Base-by-base conservation (phyloP, 352 stramenopile species). In the Pseudoperonospora humuli region DNA sequence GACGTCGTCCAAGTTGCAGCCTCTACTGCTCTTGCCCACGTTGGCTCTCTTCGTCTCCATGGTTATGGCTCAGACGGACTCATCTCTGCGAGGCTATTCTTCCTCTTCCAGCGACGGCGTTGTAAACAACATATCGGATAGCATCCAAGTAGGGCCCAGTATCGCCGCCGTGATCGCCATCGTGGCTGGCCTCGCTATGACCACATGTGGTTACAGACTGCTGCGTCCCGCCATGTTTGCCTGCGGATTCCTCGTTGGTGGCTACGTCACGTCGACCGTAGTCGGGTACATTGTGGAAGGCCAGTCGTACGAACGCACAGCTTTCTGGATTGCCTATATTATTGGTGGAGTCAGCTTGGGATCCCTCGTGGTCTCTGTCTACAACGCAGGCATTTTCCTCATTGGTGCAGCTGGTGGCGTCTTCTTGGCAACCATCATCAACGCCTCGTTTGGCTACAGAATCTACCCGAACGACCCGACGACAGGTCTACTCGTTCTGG, bases 161-260 rank as follows among this genome's bases (percentile, higher is more conserved):
- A 64, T 70, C 34, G 50, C 50, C 21, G 69, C 69, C 2, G 54
- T 51, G n/a, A 49, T 75, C n/a, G 61, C 72, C 23, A 79, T 82
- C 38, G 36, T 61, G 6, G 50, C 35, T 13, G 72, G 72, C 0
- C n/a, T 57, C 2, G 47, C 50, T 3, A 60, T 79, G 32, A 57
- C 50, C 17, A 58, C 64, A 9, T 78, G 52, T 14, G 72, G 72
- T 37, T 78, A 65, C 50, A 68, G 68, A 19, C 41, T 81, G 3
- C 49, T 84, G 18, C 72, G 72, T 11, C 72, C 69, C 23, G 68
- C 70, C 15, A 80, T 82, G 66, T 84, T 84, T 39, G 47, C 66
- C 14, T 78, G 69, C 37, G 72, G 69, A 6, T 81, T 82, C 53
- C 52, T 80, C 37, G 67, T 77, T 1, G 72, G 72, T 5, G 65